Evolutionary conservation across 192 early-diverging fungal genomes (phyloP).

Genomic region (Backusella morwellensis): DNA sequence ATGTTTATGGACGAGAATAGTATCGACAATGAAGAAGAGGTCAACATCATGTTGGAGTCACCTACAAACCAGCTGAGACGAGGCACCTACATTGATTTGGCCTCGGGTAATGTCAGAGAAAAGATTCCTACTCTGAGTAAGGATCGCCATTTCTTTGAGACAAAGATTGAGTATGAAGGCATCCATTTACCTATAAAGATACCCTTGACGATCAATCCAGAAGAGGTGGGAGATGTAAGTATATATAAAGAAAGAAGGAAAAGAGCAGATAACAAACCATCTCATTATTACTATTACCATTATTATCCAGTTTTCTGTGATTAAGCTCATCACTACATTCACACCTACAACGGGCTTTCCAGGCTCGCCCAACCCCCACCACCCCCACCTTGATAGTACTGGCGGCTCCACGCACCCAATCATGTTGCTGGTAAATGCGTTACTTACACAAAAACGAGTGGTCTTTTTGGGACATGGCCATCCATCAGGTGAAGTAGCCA

Average conservation of each 20-base stretch:
- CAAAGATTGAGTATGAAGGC: constrained; percentile 75
- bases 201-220: constrained; percentile 80
- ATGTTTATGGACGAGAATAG: constrained; percentile 51
- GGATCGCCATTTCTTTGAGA: constrained; percentile 86
- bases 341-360: constrained; percentile 40
- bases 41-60: constrained; percentile 10
- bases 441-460: constrained; percentile 88
- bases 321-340: constrained; percentile 81
- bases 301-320: constrained; percentile 69
- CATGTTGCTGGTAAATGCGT: constrained; percentile 84
- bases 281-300: background rate
- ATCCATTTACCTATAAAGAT: constrained; percentile 86
- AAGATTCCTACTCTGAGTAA: constrained; percentile 56
- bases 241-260: background rate
- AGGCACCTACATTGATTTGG: constrained; percentile 50
- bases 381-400: constrained; percentile 85
- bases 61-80: constrained; percentile 24
- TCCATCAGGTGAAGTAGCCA: constrained; percentile 88
- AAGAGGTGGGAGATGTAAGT: constrained; percentile 89
- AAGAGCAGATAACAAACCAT: background rate
- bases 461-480: constrained; percentile 91
- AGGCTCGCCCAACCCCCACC: constrained; percentile 54
- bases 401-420: constrained; percentile 83
- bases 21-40: background rate
- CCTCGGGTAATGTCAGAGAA: constrained; percentile 43